Conservation (phyloP, 2,329 filamentous ascomycete species). For the Epichloe coenophiala region DNA sequence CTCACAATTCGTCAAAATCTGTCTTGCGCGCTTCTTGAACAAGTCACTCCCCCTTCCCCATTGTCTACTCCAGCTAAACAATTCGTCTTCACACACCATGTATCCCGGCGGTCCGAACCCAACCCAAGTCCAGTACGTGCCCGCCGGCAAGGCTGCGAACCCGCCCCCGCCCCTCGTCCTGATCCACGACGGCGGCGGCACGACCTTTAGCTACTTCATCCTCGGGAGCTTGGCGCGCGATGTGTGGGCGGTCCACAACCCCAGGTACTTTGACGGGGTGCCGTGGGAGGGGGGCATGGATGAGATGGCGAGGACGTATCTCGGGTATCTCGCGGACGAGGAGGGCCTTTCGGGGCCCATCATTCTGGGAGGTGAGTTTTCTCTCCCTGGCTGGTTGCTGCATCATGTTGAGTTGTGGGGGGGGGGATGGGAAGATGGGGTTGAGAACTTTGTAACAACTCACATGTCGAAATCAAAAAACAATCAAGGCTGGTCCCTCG, state of each 20-base stretch:
- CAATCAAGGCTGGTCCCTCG: slow-evolving; percentile 17
- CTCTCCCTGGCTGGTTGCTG: not conserved
- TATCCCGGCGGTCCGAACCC: slow-evolving; percentile 14
- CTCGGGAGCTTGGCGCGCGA: slow-evolving; percentile 15
- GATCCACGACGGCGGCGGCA: slow-evolving; percentile 19
- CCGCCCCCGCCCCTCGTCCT: slow-evolving; percentile 13
- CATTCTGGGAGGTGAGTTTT: slow-evolving; percentile 12
- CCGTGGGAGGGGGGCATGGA: slow-evolving; percentile 16
- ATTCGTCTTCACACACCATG: slow-evolving; percentile 4
- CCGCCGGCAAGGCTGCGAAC: slow-evolving; percentile 8
- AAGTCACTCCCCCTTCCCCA: no score
- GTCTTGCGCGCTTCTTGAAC: no score
- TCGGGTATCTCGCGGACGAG: slow-evolving; percentile 10
- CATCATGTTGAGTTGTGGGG: not conserved
- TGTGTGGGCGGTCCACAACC: slow-evolving; percentile 20
- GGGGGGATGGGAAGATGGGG: no score
- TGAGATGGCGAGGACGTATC: slow-evolving; percentile 17
- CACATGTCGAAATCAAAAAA: not conserved
- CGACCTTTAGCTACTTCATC: slow-evolving; percentile 17
- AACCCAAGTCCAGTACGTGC: slow-evolving; percentile 10
- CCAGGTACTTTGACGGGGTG: slow-evolving; percentile 13
- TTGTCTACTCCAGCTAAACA: not conserved
- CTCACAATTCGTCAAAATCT: no score
- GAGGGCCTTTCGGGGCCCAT: slow-evolving; percentile 14
- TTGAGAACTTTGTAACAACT: no score